Conservation (phyloP, 139 green algal genomes). For the Astrephomene gubernaculifera region DNA sequence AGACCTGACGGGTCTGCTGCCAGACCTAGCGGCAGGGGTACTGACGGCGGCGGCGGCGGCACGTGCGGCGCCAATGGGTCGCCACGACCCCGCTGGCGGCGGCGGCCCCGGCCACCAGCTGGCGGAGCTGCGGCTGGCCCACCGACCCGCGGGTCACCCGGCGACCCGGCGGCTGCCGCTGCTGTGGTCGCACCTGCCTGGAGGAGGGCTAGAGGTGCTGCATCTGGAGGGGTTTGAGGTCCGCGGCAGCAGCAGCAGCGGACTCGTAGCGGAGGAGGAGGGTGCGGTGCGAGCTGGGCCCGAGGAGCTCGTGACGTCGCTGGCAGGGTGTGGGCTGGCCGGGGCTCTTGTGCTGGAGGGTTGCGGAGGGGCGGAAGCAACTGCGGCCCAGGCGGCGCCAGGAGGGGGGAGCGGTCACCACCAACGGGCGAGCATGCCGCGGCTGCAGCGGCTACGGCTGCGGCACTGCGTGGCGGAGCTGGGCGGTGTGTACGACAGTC, state of each 20-base stretch:
- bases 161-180: neutral
- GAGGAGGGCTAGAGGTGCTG: neutral
- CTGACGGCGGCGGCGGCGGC: neutral
- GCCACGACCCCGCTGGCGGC: too few species aligned
- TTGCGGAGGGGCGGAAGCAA: neutral
- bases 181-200: neutral
- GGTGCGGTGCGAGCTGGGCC: neutral
- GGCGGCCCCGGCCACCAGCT: neutral
- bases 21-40: neutral
- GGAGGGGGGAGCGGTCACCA: neutral
- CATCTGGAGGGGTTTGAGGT: neutral
- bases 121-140: slow-evolving; percentile 23
- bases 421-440: neutral
- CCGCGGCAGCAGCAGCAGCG: neutral
- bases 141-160: slow-evolving; percentile 17
- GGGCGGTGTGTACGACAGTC: neutral
- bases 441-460: slow-evolving; percentile 1
- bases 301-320: too few species aligned
- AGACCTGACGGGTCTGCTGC: neutral
- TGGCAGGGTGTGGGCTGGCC: too few species aligned
- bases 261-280: neutral
- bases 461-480: slow-evolving; percentile 12
- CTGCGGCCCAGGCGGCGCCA: neutral
- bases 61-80: too few species aligned
- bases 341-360: too few species aligned